Conservation (phyloP, 306 rosid species). For the Begonia fuchsioides region DNA sequence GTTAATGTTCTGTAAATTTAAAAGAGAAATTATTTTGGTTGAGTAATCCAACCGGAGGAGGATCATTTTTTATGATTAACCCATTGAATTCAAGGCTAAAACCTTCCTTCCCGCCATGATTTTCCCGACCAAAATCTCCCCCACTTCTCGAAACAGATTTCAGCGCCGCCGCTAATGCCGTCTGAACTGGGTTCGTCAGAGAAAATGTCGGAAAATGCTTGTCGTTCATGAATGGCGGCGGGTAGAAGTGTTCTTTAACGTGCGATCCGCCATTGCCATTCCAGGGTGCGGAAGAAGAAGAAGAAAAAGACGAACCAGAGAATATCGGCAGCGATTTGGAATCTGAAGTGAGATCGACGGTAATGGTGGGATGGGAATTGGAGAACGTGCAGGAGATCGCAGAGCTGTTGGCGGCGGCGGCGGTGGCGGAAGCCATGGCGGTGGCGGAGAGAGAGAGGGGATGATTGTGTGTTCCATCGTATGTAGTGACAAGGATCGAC, state of each 20-base stretch:
- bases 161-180: conserved; percentile 18
- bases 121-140: background rate
- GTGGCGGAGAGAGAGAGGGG: conserved; percentile 55
- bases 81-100: background rate
- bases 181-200: conserved; percentile 7
- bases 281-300: no score
- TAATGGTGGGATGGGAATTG: conserved; percentile 47
- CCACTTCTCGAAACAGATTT: conserved; percentile 22
- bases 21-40: no score
- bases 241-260: no score
- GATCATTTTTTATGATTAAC: no score
- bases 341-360: conserved; percentile 33
- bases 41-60: no score
- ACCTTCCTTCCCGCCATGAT: background rate
- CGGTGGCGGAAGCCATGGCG: conserved; percentile 57
- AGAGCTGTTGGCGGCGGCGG: conserved; percentile 54
- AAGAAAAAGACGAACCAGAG: no score
- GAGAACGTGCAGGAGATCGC: conserved; percentile 32
- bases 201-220: no score
- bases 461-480: conserved; percentile 65
- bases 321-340: conserved; percentile 2
- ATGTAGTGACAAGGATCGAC: conserved; percentile 59
- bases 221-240: no score
- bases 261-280: no score
- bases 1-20: no score